These are phyloP conservation scores for Aphanomyces astaci DNA, from an alignment of 352 stramenopile species.

Conservation along the genomic window DNA sequence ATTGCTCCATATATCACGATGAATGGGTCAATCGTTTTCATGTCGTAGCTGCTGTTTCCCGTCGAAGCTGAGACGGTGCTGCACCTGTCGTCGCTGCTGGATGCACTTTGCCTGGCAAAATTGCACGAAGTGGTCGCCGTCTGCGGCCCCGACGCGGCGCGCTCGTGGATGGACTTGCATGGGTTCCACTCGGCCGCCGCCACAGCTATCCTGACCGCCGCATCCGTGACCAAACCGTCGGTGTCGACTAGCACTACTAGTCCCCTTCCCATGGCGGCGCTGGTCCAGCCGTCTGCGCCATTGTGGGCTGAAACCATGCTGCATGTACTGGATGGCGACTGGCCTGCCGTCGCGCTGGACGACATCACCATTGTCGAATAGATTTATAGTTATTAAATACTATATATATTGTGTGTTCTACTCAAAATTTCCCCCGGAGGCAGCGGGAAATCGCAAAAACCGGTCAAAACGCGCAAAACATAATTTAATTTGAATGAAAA, in stretches of 20 bases:
- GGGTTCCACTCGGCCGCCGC: not conserved
- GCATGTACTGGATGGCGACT: not conserved
- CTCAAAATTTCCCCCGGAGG: no score
- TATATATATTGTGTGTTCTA: no score
- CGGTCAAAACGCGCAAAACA: no score
- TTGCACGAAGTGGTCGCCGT: not conserved
- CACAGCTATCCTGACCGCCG: not conserved
- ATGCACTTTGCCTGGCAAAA: constrained; percentile 2
- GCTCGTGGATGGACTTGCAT: not conserved
- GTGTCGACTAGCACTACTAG: no score
- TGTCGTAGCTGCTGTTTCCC: constrained; percentile 16
- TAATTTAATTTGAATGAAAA: no score
- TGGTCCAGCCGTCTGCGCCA: not conserved
- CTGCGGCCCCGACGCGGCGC: not conserved
- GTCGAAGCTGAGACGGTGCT: not conserved
- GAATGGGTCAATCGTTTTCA: no score
- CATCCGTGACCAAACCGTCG: no score
- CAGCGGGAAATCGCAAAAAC: no score
- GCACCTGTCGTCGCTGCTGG: not conserved
- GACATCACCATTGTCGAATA: not conserved
- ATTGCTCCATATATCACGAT: no score
- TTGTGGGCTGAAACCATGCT: constrained; percentile 1
- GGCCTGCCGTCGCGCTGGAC: not conserved
- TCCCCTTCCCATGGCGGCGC: not conserved
- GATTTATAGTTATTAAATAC: not conserved